Evolutionary conservation across 1,284 basidiomycete species (phyloP), one percentile per base, ranked within the genome.

Genomic region (Cutaneotrichosporon dermatis): DNA sequence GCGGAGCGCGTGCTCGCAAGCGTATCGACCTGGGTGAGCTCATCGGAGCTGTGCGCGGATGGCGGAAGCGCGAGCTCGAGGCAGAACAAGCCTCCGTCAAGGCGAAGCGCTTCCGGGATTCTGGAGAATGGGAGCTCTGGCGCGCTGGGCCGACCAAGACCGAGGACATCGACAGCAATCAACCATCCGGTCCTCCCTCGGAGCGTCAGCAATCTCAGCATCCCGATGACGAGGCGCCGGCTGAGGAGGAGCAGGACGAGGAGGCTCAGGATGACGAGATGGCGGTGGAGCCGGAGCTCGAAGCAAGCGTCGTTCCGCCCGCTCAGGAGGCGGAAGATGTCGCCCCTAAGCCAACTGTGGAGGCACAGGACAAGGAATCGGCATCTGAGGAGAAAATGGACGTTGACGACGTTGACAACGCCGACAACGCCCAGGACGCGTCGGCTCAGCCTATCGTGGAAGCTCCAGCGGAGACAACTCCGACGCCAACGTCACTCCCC

Each of bases 31-130:
- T 90, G 0, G 90, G 90, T 2, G 85, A 86, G 3, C 74, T 90
- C 34, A 78, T 91, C 1, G 89, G 88, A 12, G 73, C 79, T 9
- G 80, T 84, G 57, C 78, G 89, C 10, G 88, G 88, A 0, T 89
- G 90, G 79, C 67, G 78, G 36, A 58, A 69, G 15, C 66, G 71
- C 34, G 76, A 76, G 54, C 52, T 73, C 36, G 71, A 75, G 53
- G 54, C 62, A 48, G 69, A 75, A 50, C 66, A 67, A 13, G 68
- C 68, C 58, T 39, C 46, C 10, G 69, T 74, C 42, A 61, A 67
- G 54, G 59, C 59, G 5, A 48, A 48, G 13, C 60, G 59, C n/a
- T 65, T 57, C 56, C 57, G 57, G 36, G 51, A 57, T 9, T 55
- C 62, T 5, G 57, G 57, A n/a, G 62, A 64, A 39, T 64, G 62